phyloP scores from a whole-genome alignment of 768 basidiomycete species.

The Psilocybe tampanensis region DNA sequence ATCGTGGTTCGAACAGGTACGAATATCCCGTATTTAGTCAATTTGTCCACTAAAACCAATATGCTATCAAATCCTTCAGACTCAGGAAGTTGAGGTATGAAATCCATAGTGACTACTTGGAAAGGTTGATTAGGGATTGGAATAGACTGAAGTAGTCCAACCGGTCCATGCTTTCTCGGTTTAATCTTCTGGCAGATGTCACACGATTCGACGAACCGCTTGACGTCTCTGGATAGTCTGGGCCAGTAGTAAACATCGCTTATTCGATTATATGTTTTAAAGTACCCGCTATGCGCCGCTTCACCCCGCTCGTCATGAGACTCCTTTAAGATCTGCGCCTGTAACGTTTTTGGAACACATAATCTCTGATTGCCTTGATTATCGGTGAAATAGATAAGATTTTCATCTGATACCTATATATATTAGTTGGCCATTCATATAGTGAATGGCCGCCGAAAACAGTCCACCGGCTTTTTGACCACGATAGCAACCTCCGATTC shows the following conservation, averaged over 20 bases:
- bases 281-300: not conserved
- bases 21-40: conserved; percentile 23
- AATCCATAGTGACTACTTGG: conserved; percentile 19
- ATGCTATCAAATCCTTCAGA: conserved; percentile 22
- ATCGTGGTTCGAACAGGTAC: conserved; percentile 22
- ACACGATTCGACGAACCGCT: conserved; percentile 12
- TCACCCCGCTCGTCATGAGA: not conserved
- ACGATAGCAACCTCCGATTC: too few relatives aligned
- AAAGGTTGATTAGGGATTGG: conserved; percentile 24
- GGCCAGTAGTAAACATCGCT: conserved; percentile 2
- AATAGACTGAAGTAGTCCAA: conserved; percentile 20
- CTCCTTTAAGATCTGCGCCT: not conserved
- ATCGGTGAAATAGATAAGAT: not conserved
- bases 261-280: conserved; percentile 4
- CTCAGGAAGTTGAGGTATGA: conserved; percentile 24
- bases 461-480: too few relatives aligned
- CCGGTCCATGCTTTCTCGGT: conserved; percentile 6
- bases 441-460: too few relatives aligned
- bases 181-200: conserved; percentile 30
- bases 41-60: conserved; percentile 24
- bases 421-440: too few relatives aligned
- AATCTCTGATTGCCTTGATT: not conserved
- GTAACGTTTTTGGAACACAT: not conserved
- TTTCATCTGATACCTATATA: not conserved
- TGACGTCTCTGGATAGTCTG: not conserved